A percentile compares a stretch with the other conserved stretches of the same genome.
Conservation (phyloP, 441 rosid genomes). For the Sinapis alba region DNA sequence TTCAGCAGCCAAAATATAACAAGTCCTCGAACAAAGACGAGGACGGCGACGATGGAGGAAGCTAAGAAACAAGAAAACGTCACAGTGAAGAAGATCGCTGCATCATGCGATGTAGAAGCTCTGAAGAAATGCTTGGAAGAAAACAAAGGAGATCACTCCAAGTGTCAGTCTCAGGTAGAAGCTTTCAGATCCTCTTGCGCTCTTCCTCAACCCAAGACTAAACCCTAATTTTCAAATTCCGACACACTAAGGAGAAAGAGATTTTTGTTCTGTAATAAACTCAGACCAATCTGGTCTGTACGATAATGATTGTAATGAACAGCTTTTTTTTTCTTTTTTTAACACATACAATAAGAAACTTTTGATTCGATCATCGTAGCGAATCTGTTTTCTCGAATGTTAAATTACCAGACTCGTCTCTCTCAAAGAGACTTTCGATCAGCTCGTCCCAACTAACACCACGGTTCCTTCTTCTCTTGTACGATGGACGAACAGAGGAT, state of each 20-base stretch:
- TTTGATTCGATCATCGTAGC: conserved; percentile 29
- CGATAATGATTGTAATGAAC: conserved; percentile 17
- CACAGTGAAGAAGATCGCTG: conserved; percentile 53
- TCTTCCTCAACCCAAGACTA: conserved; percentile 48
- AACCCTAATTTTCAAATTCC: conserved; percentile 20
- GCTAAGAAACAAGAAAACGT: conserved; percentile 32
- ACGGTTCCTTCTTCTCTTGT: conserved; percentile 35
- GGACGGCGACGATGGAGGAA: conserved; percentile 41
- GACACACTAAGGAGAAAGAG: not conserved
- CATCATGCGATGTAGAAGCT: conserved; percentile 85
- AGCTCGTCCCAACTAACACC: conserved; percentile 74
- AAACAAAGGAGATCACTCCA: conserved; percentile 72
- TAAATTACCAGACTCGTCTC: conserved; percentile 69
- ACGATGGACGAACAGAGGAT: conserved; percentile 41
- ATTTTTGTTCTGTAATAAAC: conserved; percentile 28
- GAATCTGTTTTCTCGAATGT: conserved; percentile 49
- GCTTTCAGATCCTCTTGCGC: conserved; percentile 87
- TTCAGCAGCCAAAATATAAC: conserved; percentile 13
- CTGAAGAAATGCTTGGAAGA: conserved; percentile 88
- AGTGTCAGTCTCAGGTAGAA: conserved; percentile 74
- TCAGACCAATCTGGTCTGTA: conserved; percentile 41
- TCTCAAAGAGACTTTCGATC: conserved; percentile 72
- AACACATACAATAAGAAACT: not conserved
- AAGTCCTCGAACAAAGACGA: not conserved
- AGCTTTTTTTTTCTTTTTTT: not conserved